phyloP scores from a whole-genome alignment of 2,329 filamentous ascomycete genomes.

The Aspergillus glaucus region DNA sequence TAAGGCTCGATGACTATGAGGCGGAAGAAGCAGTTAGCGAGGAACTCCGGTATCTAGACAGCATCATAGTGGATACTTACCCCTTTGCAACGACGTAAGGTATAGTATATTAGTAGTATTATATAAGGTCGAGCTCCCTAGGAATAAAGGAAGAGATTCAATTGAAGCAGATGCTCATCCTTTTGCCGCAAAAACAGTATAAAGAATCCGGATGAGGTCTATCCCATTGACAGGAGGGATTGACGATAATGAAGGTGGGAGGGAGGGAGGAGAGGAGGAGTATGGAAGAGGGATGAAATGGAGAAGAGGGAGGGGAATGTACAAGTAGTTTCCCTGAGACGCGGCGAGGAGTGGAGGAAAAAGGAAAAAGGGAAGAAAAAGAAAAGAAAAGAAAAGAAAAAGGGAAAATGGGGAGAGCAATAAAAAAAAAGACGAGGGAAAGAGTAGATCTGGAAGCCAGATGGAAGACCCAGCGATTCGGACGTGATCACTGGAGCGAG shows the following conservation, averaged over 20 bases:
- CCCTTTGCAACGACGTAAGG: neutral
- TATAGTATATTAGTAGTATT: slow-evolving; percentile 1
- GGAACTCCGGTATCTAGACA: neutral
- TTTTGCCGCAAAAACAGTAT: slow-evolving; percentile 15
- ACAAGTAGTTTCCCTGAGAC: slow-evolving; percentile 12
- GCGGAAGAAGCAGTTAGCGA: neutral
- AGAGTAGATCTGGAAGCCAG: slow-evolving; percentile 22
- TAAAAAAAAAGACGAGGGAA: slow-evolving; percentile 2
- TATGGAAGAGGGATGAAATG: slow-evolving; percentile 14
- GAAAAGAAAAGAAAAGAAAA: slow-evolving; percentile 17
- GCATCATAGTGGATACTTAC: neutral
- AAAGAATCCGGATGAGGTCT: slow-evolving; percentile 14
- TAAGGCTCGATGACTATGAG: slow-evolving; percentile 13
- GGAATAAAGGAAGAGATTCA: slow-evolving; percentile 11
- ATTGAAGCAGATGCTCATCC: slow-evolving; percentile 24
- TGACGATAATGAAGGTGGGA: slow-evolving; percentile 6
- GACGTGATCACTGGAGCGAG: slow-evolving; percentile 22
- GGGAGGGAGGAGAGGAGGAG: slow-evolving; percentile 11
- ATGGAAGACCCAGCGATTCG: slow-evolving; percentile 23
- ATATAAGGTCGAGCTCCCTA: neutral
- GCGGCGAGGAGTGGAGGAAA: neutral
- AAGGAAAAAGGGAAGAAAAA: slow-evolving; percentile 20
- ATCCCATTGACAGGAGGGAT: slow-evolving; percentile 4
- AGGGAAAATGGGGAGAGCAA: slow-evolving; percentile 1
- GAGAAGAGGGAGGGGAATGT: slow-evolving; percentile 14